These are phyloP conservation scores for Bigelowiella natans DNA, from an alignment of 78 protist genomes.

Conservation along the genomic window DNA sequence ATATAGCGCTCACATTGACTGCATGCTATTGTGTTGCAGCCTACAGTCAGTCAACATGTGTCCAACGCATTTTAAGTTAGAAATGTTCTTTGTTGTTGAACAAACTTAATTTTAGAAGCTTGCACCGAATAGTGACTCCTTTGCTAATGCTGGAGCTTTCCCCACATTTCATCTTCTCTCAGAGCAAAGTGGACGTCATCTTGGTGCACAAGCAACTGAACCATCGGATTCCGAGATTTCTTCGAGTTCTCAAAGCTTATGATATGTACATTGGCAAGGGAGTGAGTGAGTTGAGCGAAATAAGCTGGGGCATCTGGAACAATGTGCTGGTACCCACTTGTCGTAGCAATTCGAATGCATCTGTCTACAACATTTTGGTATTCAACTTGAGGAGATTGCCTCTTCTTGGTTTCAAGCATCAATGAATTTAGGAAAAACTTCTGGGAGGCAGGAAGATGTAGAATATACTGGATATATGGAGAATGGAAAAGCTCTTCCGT, in stretches of 20 bases:
- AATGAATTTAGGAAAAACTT: background rate
- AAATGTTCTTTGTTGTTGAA: too few relatives aligned
- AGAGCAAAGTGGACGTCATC: background rate
- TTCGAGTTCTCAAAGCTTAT: background rate
- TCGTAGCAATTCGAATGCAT: background rate
- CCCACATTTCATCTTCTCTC: background rate
- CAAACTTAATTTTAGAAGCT: too few relatives aligned
- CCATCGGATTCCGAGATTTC: background rate
- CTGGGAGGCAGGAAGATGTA: background rate
- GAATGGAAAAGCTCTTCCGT: background rate
- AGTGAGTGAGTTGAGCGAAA: background rate
- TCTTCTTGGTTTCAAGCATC: background rate
- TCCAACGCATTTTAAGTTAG: too few relatives aligned
- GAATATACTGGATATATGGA: background rate
- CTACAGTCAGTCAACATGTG: too few relatives aligned
- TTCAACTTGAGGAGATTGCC: background rate
- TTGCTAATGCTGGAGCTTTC: background rate
- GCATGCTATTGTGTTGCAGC: too few relatives aligned
- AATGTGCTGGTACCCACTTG: background rate
- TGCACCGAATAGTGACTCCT: too few relatives aligned
- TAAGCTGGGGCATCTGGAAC: background rate
- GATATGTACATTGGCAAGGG: background rate
- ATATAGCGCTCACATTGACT: too few relatives aligned
- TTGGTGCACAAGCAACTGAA: background rate
- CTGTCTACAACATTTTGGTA: background rate